A percentile compares a stretch with the other conserved stretches of the same genome.
Evolutionary conservation across 78 protist genomes (phyloP).

Genomic region (Dictyostelium brefeldianum): DNA sequence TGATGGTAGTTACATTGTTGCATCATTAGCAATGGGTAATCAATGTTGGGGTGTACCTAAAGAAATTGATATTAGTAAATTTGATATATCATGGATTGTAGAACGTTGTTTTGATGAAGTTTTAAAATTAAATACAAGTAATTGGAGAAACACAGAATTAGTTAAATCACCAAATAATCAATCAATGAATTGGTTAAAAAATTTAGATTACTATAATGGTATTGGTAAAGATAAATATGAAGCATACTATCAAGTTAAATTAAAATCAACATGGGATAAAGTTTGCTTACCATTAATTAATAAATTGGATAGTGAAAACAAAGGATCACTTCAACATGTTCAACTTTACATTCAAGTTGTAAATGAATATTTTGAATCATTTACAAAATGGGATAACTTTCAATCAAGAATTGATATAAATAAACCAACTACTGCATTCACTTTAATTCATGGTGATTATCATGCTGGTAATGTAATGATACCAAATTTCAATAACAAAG

Average conservation of each 20-base stretch:
- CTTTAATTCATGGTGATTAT: constrained; percentile 31
- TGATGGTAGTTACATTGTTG: not conserved
- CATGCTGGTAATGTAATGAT: constrained; percentile 40
- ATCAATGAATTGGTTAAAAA: not conserved
- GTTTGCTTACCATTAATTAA: not conserved
- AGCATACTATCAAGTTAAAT: not conserved
- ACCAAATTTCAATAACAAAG: not conserved
- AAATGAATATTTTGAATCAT: not conserved
- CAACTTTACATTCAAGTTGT: not conserved
- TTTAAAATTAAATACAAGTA: not conserved
- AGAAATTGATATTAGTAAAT: not conserved
- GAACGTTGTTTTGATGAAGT: not conserved
- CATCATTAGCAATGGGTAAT: constrained; percentile 22
- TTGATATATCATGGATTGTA: not conserved
- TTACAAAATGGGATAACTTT: not conserved
- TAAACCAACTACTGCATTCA: not conserved
- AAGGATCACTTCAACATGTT: not conserved
- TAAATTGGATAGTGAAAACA: not conserved
- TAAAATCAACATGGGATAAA: not conserved
- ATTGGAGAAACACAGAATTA: constrained; percentile 16
- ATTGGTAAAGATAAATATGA: not conserved
- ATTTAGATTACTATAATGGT: constrained; percentile 7
- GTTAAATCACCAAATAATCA: not conserved
- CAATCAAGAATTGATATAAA: not conserved
- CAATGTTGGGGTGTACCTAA: constrained; percentile 10